Conservation (phyloP, 345 rosid genomes). For the Eucalyptus rudis region DNA sequence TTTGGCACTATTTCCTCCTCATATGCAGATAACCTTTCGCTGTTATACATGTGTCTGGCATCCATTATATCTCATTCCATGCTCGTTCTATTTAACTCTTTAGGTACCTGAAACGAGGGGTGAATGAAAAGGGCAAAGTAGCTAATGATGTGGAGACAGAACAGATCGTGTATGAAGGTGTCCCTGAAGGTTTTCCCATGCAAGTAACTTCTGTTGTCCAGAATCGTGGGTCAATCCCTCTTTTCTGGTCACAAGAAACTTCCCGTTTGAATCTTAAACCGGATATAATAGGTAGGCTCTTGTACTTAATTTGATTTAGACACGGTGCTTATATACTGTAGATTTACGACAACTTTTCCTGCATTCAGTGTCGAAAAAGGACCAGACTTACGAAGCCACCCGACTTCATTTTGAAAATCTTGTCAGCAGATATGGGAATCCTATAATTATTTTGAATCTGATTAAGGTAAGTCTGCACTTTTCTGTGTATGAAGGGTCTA, state of each 20-base stretch:
- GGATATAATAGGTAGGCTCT: slow-evolving; percentile 76
- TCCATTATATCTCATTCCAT: neutral
- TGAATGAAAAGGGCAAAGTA: slow-evolving; percentile 87
- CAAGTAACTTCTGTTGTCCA: slow-evolving; percentile 90
- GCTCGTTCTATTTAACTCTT: neutral
- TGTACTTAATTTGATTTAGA: neutral
- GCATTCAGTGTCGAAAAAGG: slow-evolving; percentile 71
- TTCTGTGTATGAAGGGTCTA: neutral
- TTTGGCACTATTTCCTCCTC: neutral
- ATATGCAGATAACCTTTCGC: neutral
- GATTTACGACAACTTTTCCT: slow-evolving; percentile 1
- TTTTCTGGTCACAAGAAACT: slow-evolving; percentile 99
- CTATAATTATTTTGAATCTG: slow-evolving; percentile 86
- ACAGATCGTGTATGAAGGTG: slow-evolving; percentile 82
- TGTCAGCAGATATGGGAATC: slow-evolving; percentile 80
- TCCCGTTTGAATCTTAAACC: slow-evolving; percentile 91
- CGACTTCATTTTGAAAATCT: slow-evolving; percentile 93
- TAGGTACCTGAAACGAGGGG: slow-evolving; percentile 97
- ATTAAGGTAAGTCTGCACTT: slow-evolving; percentile 49
- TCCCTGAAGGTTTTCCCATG: slow-evolving; percentile 54
- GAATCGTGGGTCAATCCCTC: slow-evolving; percentile 98
- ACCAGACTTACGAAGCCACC: slow-evolving; percentile 84
- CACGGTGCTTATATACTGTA: neutral
- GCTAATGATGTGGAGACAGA: slow-evolving; percentile 99
- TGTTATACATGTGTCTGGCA: neutral